phyloP scores from a whole-genome alignment of 176 grass and related monocot species.

The Alloteropsis semialata region DNA sequence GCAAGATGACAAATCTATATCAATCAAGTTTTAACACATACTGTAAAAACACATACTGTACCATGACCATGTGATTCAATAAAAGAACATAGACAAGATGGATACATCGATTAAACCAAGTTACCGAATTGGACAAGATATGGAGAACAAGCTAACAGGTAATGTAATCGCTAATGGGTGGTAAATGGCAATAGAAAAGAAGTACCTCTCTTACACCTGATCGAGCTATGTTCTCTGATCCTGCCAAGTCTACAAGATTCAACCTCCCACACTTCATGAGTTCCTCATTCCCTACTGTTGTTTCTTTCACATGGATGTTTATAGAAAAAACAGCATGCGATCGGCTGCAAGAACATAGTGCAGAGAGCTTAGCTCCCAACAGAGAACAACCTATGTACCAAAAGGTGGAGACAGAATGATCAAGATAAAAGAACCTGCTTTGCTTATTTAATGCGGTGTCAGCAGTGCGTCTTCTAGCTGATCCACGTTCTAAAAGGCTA shows the following conservation, averaged over 20 bases:
- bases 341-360: constrained; percentile 62
- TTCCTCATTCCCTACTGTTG: constrained; percentile 55
- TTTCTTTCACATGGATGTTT: constrained; percentile 83
- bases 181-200: neutral
- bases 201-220: constrained; percentile 87
- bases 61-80: neutral
- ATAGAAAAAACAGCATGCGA: constrained; percentile 89
- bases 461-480: constrained; percentile 74
- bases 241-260: constrained; percentile 93
- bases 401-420: constrained; percentile 12
- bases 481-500: constrained; percentile 61
- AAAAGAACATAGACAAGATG: neutral
- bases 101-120: neutral
- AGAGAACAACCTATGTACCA: neutral
- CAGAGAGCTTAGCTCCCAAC: constrained; percentile 15
- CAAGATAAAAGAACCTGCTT: constrained; percentile 63
- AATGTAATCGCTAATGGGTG: neutral
- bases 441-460: constrained; percentile 81
- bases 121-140: neutral
- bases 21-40: constrained; percentile 11
- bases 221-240: constrained; percentile 83
- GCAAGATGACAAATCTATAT: constrained; percentile 28
- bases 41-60: constrained; percentile 5
- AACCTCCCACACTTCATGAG: constrained; percentile 78
- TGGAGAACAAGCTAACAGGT: neutral